Conservation (phyloP, 1,139 yeast genomes). For the Taphrina sp. region DNA sequence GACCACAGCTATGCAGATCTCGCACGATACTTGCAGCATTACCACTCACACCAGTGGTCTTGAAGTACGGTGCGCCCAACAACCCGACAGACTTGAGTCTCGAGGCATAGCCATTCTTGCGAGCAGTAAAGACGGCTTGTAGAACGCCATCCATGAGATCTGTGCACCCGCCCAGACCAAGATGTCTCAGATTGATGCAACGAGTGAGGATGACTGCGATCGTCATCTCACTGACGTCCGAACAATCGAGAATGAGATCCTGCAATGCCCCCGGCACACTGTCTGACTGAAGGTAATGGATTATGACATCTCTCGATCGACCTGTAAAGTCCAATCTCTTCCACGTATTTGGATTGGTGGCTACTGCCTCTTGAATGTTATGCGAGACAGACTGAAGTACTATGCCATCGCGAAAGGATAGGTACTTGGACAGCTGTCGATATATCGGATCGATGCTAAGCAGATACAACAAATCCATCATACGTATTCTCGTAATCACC, state of each 20-base stretch:
- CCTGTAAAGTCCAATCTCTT: slow-evolving; percentile 11
- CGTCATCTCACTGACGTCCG: slow-evolving; percentile 3
- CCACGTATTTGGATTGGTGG: slow-evolving; percentile 10
- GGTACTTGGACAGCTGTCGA: background rate
- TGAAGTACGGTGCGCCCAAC: slow-evolving; percentile 14
- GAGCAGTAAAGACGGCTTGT: background rate
- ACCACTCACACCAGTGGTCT: slow-evolving; percentile 2
- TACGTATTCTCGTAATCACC: too few species aligned
- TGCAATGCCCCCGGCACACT: slow-evolving; percentile 6
- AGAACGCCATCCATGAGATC: slow-evolving; percentile 4
- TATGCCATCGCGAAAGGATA: slow-evolving; percentile 8
- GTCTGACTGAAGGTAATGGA: slow-evolving; percentile 2
- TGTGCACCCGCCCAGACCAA: slow-evolving; percentile 8
- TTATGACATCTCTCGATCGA: slow-evolving; percentile 8
- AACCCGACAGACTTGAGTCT: slow-evolving; percentile 3
- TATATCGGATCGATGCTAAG: slow-evolving; percentile 12
- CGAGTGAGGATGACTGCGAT: background rate
- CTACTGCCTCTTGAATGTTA: background rate
- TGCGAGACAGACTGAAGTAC: background rate
- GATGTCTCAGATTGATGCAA: background rate
- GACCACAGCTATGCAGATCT: background rate
- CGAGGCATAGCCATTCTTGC: slow-evolving; percentile 3
- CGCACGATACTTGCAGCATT: slow-evolving; percentile 1
- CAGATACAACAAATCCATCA: slow-evolving; percentile 1
- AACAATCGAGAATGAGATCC: slow-evolving; percentile 7